Evolutionary conservation across 306 rosid genomes (phyloP).

Genomic region (Cicer arietinum): DNA sequence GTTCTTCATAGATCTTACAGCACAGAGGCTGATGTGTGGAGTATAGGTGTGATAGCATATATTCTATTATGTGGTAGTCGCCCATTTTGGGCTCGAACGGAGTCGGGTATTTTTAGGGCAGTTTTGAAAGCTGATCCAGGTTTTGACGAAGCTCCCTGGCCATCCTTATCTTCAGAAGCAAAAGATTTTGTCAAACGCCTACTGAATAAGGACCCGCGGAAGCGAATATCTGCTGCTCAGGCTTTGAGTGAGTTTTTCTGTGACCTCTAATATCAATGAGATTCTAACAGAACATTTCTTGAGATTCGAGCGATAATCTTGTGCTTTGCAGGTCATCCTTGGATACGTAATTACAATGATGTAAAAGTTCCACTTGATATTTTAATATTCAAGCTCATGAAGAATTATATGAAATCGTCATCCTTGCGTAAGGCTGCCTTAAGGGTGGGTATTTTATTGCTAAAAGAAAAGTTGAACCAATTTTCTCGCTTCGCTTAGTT

Average conservation of each 20-base stretch:
- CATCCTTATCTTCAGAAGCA: conserved; percentile 82
- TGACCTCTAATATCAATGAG: conserved; percentile 24
- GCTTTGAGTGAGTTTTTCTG: conserved; percentile 74
- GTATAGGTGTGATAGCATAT: conserved; percentile 96
- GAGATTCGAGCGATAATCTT: conserved; percentile 40
- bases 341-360: conserved; percentile 75
- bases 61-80: conserved; percentile 99
- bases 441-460: conserved; percentile 69
- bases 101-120: conserved; percentile 93
- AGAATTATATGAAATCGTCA: conserved; percentile 83
- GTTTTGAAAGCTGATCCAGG: conserved; percentile 96
- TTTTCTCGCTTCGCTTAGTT: conserved; percentile 26
- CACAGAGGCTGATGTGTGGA: conserved; percentile 99
- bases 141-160: conserved; percentile 98
- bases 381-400: conserved; percentile 86
- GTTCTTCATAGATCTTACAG: conserved; percentile 94
- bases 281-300: conserved; percentile 40
- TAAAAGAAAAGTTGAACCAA: conserved; percentile 24
- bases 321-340: conserved; percentile 87
- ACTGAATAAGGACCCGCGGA: conserved; percentile 90
- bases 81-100: conserved; percentile 98
- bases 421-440: conserved; percentile 98
- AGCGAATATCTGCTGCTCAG: conserved; percentile 95
- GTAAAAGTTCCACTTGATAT: conserved; percentile 86
- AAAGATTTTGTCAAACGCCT: conserved; percentile 93